Evolutionary conservation across 1,284 basidiomycete species (phyloP), one percentile per base, ranked within the genome.

Genomic region (Mycena sp.): DNA sequence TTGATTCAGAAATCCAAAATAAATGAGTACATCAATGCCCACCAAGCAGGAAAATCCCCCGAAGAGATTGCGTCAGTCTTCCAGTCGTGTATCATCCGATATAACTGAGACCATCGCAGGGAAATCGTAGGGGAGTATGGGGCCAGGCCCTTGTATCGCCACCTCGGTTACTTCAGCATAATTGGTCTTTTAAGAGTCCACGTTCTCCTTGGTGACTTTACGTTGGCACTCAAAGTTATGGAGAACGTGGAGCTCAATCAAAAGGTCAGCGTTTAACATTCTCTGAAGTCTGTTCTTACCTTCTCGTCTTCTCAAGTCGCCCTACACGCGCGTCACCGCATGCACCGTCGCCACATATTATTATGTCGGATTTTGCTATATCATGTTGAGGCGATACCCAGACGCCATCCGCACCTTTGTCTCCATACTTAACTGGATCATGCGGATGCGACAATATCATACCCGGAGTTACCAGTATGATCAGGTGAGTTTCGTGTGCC

Each of bases 161-260:
- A 95, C 83, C 88, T 99, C n/a, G 97, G 97, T 25, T 98, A 98
- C 82, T 99, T 99, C 81, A 96, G 94, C 71, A 87, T 99, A 72
- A 93, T 99, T 72, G 97, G 96, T 52, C 87, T 99, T 28, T 84
- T 99, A 38, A 93, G 97, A 25, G 97, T 99, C 0, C 97, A 99
- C 77, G 94, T 96, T 58, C 86, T 99, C 17, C 87, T 99, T 25
- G 97, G 97, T 43, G 97, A 99, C 80, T 98, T 96, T 77, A 99
- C 91, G 12, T 88, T 99, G 23, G 97, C 95, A 0, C 84, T 99
- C 65, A 97, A 98, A 78, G 92, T 98, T 61, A 92, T 99, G 88
- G 95, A 98, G 76, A 90, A 93, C 71, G 91, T 98, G 58, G 93
- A 98, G 76, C 85, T 98, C 45, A 92, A 89, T 74, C 91, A 93